Base-by-base conservation (phyloP, 2,329 filamentous ascomycete species). In the Colletotrichum musae region DNA sequence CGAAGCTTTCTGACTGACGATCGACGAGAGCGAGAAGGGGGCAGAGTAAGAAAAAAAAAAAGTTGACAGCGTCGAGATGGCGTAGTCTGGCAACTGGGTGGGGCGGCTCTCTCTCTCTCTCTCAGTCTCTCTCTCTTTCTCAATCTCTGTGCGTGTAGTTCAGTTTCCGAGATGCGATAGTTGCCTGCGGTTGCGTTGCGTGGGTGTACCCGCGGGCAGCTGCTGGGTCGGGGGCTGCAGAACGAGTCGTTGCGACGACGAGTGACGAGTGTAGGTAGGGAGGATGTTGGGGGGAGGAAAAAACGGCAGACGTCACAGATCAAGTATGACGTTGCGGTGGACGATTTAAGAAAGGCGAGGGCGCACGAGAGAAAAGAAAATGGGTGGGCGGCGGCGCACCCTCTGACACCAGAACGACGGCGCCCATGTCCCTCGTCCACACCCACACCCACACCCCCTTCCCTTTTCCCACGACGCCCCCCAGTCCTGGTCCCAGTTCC, bases 301-400 rank as follows among this genome's bases (percentile, higher is more conserved):
- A 75, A 77, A 83, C 71, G 70, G 71, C 71, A 83, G 81, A 83
- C 81, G 81, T 83, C 81, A 83, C 81, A 83, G 81, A 56, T 64
- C 57, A 71, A 71, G 71, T 72, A 83, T 83, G 81, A 83, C 81
- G 81, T 83, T 83, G 80, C 60, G 71, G 77, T 76, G 74, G 75
- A 74, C 77, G 73, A 77, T 64, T 72, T 62, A 56, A 64, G 64
- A 69, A 66, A 57, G 50, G 52, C 70, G 71, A 73, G 70, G 70
- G 70, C 64, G 72, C 71, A 70, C 58, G 70, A 73, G 52, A 72
- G 73, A 75, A 74, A 80, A 79, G 77, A 77, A 77, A 79, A 75
- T 77, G 58, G 68, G 51, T 64, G 65, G 51, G 52, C 67, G 52
- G 63, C 67, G 63, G 67, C 67, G 58, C 58, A 68, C 67, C 65